phyloP scores from a whole-genome alignment of 352 stramenopile species.

The Globisporangium parvum region DNA sequence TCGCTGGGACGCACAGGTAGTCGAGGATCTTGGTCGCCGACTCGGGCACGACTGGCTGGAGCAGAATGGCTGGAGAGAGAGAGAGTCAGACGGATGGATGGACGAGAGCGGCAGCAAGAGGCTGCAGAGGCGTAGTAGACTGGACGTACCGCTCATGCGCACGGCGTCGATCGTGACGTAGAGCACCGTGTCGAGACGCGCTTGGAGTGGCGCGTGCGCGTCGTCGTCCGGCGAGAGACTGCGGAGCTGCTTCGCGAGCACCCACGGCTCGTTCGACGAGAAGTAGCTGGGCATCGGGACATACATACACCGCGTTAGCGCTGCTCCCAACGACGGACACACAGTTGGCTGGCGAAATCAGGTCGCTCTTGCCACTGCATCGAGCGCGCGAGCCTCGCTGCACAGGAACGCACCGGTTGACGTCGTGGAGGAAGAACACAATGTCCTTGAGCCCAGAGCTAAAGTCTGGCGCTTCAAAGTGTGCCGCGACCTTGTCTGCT shows the following conservation, averaged over 20 bases:
- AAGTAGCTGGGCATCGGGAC: conserved; percentile 46
- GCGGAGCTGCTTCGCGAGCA: conserved; percentile 60
- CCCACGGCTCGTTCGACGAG: conserved; percentile 70
- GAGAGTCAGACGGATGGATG: neutral
- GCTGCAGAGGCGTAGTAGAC: too few species aligned
- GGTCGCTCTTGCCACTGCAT: too few species aligned
- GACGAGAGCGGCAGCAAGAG: too few species aligned
- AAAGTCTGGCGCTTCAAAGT: conserved; percentile 77
- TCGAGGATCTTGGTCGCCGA: conserved; percentile 60
- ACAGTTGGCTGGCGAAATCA: too few species aligned
- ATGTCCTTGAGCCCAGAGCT: conserved; percentile 61
- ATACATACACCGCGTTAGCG: too few species aligned
- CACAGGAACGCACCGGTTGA: too few species aligned
- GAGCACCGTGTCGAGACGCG: conserved; percentile 58
- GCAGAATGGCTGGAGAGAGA: conserved; percentile 47
- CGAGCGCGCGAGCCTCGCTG: too few species aligned
- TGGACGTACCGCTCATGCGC: conserved; percentile 51
- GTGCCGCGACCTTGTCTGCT: conserved; percentile 27
- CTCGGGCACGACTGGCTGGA: conserved; percentile 62
- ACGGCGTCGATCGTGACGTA: conserved; percentile 71
- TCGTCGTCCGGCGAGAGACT: conserved; percentile 17
- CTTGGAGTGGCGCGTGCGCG: conserved; percentile 25
- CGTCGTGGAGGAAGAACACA: conserved; percentile 75
- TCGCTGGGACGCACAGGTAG: conserved; percentile 46
- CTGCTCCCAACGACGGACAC: too few species aligned